Evolutionary conservation across 257 asterid genomes (phyloP).

Genomic region (Fraxinus anomala): DNA sequence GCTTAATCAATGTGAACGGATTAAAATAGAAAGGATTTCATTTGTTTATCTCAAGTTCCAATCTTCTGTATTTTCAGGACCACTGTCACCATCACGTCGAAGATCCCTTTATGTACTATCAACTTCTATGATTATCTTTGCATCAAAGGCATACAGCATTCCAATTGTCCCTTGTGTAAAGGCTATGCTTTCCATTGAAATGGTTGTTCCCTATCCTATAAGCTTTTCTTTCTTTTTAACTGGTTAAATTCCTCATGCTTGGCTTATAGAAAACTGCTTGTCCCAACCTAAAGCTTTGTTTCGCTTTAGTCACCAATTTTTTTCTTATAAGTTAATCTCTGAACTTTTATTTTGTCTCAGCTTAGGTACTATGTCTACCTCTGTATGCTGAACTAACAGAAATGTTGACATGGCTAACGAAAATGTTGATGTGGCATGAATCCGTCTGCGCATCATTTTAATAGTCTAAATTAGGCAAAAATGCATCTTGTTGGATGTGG

Average conservation of each 20-base stretch:
- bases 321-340: background rate
- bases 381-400: background rate
- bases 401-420: background rate
- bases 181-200: conserved; percentile 52
- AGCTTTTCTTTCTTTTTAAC: conserved; percentile 11
- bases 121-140: conserved; percentile 78
- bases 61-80: conserved; percentile 54
- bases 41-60: conserved; percentile 18
- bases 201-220: conserved; percentile 42
- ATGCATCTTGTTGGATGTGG: background rate
- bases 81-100: conserved; percentile 79
- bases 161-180: conserved; percentile 58
- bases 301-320: background rate
- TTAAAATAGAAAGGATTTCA: conserved; percentile 4
- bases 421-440: background rate
- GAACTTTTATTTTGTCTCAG: background rate
- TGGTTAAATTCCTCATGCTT: conserved; percentile 10
- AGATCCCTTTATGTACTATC: conserved; percentile 92
- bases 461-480: background rate
- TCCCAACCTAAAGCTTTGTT: background rate
- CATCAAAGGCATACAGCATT: conserved; percentile 72
- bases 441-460: background rate
- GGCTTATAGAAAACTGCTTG: background rate
- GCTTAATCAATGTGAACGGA: background rate
- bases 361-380: background rate